Evolutionary conservation across 345 rosid genomes (phyloP).

Genomic region (Firmiana major): DNA sequence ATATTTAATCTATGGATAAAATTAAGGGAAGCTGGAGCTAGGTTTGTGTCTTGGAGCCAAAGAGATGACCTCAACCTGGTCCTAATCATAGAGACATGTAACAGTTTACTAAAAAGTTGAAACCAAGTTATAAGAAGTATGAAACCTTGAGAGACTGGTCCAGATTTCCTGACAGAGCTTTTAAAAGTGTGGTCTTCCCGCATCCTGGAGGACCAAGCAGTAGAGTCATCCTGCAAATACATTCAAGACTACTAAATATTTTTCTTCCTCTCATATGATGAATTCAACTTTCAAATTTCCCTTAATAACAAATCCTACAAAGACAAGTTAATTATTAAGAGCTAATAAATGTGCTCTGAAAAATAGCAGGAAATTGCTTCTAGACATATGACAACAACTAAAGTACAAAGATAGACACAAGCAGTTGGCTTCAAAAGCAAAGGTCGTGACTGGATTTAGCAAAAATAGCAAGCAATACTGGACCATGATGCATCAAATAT

Average conservation of each 20-base stretch:
- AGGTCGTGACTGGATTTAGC: too few species aligned
- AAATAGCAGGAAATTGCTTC: neutral
- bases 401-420: too few species aligned
- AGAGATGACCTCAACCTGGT: neutral
- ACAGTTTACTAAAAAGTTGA: neutral
- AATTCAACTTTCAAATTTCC: neutral
- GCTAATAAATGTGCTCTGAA: neutral
- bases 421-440: too few species aligned
- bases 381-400: neutral
- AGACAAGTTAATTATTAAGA: neutral
- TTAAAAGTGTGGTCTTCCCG: conserved; percentile 60
- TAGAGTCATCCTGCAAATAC: conserved; percentile 50
- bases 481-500: neutral
- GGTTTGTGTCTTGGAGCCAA: neutral
- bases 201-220: conserved; percentile 85
- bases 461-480: neutral
- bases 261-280: neutral
- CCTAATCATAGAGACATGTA: neutral
- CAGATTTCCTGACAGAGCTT: conserved; percentile 63
- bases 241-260: neutral
- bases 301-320: neutral
- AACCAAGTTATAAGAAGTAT: neutral
- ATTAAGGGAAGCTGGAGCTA: neutral
- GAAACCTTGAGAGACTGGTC: conserved; percentile 51
- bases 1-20: neutral